phyloP scores from a whole-genome alignment of 306 rosid genomes.

The Benincasa hispida region DNA sequence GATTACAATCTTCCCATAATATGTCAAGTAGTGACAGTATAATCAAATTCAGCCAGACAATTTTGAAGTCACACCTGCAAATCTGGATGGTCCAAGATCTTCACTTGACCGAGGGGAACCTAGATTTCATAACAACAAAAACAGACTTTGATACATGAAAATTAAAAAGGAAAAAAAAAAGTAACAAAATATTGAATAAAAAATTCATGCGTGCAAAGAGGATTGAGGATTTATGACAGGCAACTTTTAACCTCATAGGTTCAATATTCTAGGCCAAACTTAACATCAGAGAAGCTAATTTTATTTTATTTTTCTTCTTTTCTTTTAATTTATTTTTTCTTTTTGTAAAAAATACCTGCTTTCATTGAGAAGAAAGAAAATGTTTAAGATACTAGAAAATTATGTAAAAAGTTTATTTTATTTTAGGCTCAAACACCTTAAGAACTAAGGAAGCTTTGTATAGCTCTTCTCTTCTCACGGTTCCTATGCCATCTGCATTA shows the following conservation, averaged over 20 bases:
- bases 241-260: not conserved
- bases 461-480: conserved; percentile 41
- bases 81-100: conserved; percentile 66
- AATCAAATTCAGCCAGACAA: conserved; percentile 18
- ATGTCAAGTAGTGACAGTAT: not conserved
- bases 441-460: conserved; percentile 68
- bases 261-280: not conserved
- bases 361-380: not conserved
- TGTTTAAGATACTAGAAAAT: not conserved
- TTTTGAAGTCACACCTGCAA: conserved; percentile 49
- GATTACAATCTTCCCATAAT: not conserved
- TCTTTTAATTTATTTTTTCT: too few relatives aligned
- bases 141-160: not conserved
- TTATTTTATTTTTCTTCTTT: not conserved
- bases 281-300: not conserved
- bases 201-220: not conserved
- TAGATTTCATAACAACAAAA: conserved; percentile 11
- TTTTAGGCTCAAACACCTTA: conserved; percentile 32
- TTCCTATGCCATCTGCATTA: conserved; percentile 69
- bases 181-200: not conserved
- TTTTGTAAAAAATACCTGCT: not conserved
- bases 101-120: conserved; percentile 63
- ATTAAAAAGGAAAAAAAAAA: not conserved
- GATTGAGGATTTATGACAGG: not conserved
- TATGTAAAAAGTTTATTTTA: not conserved